A percentile compares a stretch with the other conserved stretches of the same genome.
These are phyloP conservation scores for Candida boidinii DNA, from an alignment of 805 yeast species.

Conservation along the genomic window DNA sequence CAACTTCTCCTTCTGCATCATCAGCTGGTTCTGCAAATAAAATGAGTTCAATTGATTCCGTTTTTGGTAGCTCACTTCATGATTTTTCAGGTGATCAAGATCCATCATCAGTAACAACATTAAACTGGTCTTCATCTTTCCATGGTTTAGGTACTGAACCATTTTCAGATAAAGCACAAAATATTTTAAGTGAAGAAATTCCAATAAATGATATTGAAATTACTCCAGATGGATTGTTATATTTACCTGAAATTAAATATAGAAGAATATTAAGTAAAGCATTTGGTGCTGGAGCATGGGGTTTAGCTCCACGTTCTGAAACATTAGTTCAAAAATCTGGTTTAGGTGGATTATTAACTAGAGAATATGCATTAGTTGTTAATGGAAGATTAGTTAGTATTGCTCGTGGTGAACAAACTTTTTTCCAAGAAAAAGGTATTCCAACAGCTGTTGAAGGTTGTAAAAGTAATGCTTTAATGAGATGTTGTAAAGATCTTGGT, in stretches of 20 bases:
- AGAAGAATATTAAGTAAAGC: constrained; percentile 82
- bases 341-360: constrained; percentile 44
- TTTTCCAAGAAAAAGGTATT: constrained; percentile 75
- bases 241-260: constrained; percentile 92
- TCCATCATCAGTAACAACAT: constrained; percentile 10
- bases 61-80: constrained; percentile 13
- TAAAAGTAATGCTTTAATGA: constrained; percentile 91
- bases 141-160: constrained; percentile 80
- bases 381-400: constrained; percentile 84
- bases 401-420: constrained; percentile 94
- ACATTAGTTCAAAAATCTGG: constrained; percentile 56
- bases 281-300: constrained; percentile 99
- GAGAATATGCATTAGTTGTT: constrained; percentile 86
- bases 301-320: constrained; percentile 87
- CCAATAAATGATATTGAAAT: constrained; percentile 74
- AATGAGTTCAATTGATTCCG: constrained; percentile 9
- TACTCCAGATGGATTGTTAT: constrained; percentile 90
- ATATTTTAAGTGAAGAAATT: constrained; percentile 55
- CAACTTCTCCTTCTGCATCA: too few species aligned
- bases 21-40: too few species aligned
- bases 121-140: constrained; percentile 83
- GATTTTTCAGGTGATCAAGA: too few species aligned
- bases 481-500: constrained; percentile 96
- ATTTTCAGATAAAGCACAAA: constrained; percentile 52
- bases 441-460: constrained; percentile 98